Base-by-base conservation (phyloP, 2,329 filamentous ascomycete species). In the Colletotrichum siamense region DNA sequence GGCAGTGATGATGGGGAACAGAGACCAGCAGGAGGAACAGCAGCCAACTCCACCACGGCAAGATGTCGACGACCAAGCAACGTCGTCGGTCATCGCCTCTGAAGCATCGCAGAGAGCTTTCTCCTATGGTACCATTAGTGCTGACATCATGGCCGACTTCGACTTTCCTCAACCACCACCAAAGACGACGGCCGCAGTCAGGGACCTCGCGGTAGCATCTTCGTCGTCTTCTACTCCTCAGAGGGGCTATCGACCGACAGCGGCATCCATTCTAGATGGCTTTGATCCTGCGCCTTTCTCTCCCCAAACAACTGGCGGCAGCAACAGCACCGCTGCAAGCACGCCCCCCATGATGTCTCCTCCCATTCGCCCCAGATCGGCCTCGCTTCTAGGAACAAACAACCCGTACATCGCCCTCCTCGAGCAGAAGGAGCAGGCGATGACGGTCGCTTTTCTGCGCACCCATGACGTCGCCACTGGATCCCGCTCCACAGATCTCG, bases 371-470 rank as follows among this genome's bases (percentile, higher is more conserved):
- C 44, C 74, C 4, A 61, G 59, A n/a, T 65, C 65, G 24, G 16
- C 36, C 18, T 76, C 57, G 7, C 59, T 26, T 15, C 15, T 69
- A 8, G n/a, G 32, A 12, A 69, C 77, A 16, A 80, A 71, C 30
- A 84, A 83, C 55, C 82, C 82, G 70, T 83, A 83, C 64, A 77
- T 81, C 57, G 76, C 79, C 65, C 77, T 82, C 49, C 79, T 83
- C 66, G 82, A 84, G 76, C 79, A 82, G 70, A 81, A 80, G 39
- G 82, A 84, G 39, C 76, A 81, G 66, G 80, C 80, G 71, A 82
- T 84, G 81, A 80, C 80, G 32, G 74, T 79, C 36, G 80, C 80
- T 57, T 83, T 81, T 68, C 78, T 83, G n/a, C 81, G 80, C 32
- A 82, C 75, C 49, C 77, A 81, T 26, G 81, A 81, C 57, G 78